Percentiles rank a stretch among this genome's conserved stretches.
Evolutionary conservation across 2,329 filamentous ascomycete genomes (phyloP).

Genomic region (Aureobasidium melanogenum): DNA sequence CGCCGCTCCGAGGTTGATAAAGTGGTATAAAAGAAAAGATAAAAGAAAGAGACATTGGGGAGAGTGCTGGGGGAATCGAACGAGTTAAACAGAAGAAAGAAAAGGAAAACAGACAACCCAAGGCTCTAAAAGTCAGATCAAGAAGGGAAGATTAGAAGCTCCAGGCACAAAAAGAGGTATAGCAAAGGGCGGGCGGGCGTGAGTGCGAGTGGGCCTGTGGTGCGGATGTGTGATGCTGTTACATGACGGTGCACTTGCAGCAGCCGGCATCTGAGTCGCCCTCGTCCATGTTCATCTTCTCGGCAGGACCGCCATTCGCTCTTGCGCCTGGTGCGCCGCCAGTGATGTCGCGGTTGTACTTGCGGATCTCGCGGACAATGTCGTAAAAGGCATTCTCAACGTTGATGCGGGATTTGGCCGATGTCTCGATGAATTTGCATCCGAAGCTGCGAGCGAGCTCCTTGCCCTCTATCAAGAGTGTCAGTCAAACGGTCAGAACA

Average conservation of each 20-base stretch:
- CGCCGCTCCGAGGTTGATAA: constrained; percentile 3
- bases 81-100: constrained; percentile 5
- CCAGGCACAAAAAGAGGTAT: constrained; percentile 5
- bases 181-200: constrained; percentile 1
- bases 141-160: constrained; percentile 13
- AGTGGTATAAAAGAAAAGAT: constrained; percentile 8
- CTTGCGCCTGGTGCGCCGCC: constrained; percentile 54
- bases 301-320: constrained; percentile 50
- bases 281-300: constrained; percentile 67
- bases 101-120: constrained; percentile 4
- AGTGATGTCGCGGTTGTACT: constrained; percentile 96
- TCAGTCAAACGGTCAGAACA: constrained; percentile 14
- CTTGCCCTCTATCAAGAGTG: constrained; percentile 64
- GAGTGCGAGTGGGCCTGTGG: background rate
- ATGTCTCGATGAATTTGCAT: constrained; percentile 99
- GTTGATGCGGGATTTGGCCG: constrained; percentile 94
- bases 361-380: constrained; percentile 92
- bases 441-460: constrained; percentile 75
- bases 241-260: constrained; percentile 90
- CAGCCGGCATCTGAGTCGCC: constrained; percentile 59
- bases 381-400: constrained; percentile 99
- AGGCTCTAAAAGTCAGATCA: constrained; percentile 11
- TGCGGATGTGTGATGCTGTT: constrained; percentile 27
- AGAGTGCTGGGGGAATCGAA: constrained; percentile 12
- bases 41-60: constrained; percentile 1